Conservation (phyloP, 768 basidiomycete species). For the Clitopilus hobsonii region DNA sequence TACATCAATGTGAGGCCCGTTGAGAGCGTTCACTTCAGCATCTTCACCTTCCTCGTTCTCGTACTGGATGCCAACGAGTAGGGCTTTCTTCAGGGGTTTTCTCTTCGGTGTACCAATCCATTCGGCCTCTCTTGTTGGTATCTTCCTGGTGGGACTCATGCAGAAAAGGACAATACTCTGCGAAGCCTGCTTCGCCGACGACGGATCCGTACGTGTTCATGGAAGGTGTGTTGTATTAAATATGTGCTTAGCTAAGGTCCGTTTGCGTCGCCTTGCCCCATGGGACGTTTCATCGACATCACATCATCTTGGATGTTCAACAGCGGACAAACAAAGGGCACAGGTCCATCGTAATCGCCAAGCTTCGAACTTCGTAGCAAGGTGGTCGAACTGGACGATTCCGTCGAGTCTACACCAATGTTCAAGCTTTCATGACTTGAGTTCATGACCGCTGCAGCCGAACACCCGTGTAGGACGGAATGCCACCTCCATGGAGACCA, state of each 20-base stretch:
- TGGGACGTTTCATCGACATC: no score
- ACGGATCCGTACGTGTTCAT: background rate
- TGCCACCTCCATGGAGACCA: no score
- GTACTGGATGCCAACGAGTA: slow-evolving; percentile 33
- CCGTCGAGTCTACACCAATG: no score
- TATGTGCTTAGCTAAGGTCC: no score
- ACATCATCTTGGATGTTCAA: no score
- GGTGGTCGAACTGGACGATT: no score
- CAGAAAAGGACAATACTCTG: background rate
- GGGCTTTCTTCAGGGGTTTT: slow-evolving; percentile 21
- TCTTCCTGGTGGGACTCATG: background rate
- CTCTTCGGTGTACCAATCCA: slow-evolving; percentile 6
- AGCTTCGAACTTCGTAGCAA: no score
- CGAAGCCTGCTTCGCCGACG: background rate
- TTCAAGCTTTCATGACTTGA: background rate
- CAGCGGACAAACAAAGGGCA: no score
- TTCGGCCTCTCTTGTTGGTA: background rate
- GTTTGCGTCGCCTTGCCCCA: no score
- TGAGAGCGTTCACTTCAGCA: slow-evolving; percentile 14
- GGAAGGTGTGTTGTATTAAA: no score
- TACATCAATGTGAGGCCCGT: slow-evolving; percentile 35
- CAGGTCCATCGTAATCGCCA: no score
- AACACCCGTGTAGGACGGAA: no score
- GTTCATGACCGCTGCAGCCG: background rate
- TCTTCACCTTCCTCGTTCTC: slow-evolving; percentile 10